These are phyloP conservation scores for Carallia pectinifolia DNA, from an alignment of 345 rosid species.

Conservation along the genomic window DNA sequence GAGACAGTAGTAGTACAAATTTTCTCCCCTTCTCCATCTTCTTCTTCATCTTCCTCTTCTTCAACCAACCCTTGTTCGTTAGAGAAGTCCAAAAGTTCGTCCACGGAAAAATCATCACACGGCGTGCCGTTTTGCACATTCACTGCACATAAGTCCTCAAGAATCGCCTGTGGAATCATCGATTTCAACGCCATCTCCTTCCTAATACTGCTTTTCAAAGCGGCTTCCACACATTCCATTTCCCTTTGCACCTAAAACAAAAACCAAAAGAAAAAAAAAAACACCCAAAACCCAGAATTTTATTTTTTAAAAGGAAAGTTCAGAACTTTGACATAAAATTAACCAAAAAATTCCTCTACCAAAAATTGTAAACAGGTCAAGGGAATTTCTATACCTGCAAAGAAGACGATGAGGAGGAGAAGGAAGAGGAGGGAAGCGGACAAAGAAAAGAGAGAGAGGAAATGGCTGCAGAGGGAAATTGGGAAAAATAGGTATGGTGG, in stretches of 20 bases:
- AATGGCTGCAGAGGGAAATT: slow-evolving; percentile 28
- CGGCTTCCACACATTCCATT: slow-evolving; percentile 72
- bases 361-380: background rate
- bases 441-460: background rate
- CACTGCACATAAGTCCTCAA: slow-evolving; percentile 40
- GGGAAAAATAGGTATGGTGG: slow-evolving; percentile 29
- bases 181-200: slow-evolving; percentile 54
- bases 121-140: slow-evolving; percentile 38
- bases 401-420: slow-evolving; percentile 12
- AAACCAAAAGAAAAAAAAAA: background rate
- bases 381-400: slow-evolving; percentile 26
- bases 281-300: slow-evolving; percentile 6
- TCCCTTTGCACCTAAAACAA: slow-evolving; percentile 21
- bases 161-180: slow-evolving; percentile 25
- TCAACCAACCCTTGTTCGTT: slow-evolving; percentile 56
- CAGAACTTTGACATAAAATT: background rate
- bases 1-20: slow-evolving; percentile 10
- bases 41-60: slow-evolving; percentile 28
- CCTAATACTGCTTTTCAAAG: slow-evolving; percentile 58
- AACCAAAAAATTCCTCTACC: background rate
- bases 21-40: slow-evolving; percentile 9
- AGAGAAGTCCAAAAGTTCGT: slow-evolving; percentile 80
- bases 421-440: background rate
- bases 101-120: slow-evolving; percentile 67
- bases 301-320: background rate